A percentile compares a stretch with the other conserved stretches of the same genome.
phyloP scores from a whole-genome alignment of 441 rosid genomes.

The Erodium moschatum region DNA sequence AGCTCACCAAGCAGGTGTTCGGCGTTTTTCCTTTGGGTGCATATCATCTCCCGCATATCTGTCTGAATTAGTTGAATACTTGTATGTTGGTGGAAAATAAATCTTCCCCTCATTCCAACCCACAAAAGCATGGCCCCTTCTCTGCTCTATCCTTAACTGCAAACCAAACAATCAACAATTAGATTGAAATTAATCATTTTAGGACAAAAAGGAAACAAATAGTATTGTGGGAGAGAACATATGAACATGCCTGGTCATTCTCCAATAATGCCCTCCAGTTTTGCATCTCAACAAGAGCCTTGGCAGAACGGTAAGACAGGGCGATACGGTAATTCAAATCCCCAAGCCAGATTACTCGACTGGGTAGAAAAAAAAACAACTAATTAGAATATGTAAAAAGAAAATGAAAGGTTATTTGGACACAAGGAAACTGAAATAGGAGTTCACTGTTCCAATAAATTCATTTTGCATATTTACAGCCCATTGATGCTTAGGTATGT shows the following conservation, averaged over 20 bases:
- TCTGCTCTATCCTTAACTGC: constrained; percentile 77
- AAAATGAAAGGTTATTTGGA: not conserved
- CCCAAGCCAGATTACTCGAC: constrained; percentile 94
- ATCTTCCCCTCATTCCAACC: constrained; percentile 95
- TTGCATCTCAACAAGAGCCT: constrained; percentile 67
- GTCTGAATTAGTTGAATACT: constrained; percentile 91
- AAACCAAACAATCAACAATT: constrained; percentile 13
- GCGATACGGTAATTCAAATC: constrained; percentile 95
- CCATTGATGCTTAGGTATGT: no score
- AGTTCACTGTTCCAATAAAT: not conserved
- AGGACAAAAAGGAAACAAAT: not conserved
- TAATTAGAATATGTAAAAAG: not conserved
- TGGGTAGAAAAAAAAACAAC: constrained; percentile 21
- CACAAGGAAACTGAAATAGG: not conserved
- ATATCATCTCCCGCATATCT: constrained; percentile 70
- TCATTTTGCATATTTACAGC: no score
- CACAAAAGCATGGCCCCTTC: constrained; percentile 60
- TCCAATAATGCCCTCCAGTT: constrained; percentile 85
- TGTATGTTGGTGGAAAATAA: constrained; percentile 96
- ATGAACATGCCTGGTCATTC: constrained; percentile 75
- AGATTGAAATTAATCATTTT: constrained; percentile 14
- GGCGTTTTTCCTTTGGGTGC: constrained; percentile 81
- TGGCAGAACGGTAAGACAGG: constrained; percentile 37
- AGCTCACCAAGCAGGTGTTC: constrained; percentile 94
- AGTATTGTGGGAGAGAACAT: not conserved